Percentiles rank a stretch among this genome's conserved stretches.
Evolutionary conservation across 305 asterid species (phyloP).

Genomic region (Euphrasia arctica): DNA sequence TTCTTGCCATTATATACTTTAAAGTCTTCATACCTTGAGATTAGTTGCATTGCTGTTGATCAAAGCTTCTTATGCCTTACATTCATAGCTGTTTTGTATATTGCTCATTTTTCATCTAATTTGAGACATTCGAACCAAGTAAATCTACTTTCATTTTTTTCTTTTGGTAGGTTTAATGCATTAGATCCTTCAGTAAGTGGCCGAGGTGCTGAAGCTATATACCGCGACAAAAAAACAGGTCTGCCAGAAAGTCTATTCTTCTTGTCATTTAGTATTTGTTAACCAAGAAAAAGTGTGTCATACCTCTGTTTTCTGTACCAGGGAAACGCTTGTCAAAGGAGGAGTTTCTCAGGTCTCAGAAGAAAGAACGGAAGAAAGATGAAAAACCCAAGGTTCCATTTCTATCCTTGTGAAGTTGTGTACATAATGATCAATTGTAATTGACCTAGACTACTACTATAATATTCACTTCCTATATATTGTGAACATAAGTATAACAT

Average conservation of each 20-base stretch:
- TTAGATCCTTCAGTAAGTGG: slow-evolving; percentile 85
- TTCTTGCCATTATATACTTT: slow-evolving; percentile 7
- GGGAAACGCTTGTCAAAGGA: slow-evolving; percentile 80
- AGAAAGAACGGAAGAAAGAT: slow-evolving; percentile 52
- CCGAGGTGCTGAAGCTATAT: slow-evolving; percentile 63
- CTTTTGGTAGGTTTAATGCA: slow-evolving; percentile 49
- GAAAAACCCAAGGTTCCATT: slow-evolving; percentile 28
- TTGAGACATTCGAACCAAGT: background rate
- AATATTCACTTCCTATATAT: background rate
- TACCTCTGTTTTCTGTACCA: slow-evolving; percentile 33
- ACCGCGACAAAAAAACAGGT: slow-evolving; percentile 87
- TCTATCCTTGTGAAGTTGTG: background rate
- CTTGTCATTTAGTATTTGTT: slow-evolving; percentile 12
- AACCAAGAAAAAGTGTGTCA: slow-evolving; percentile 7
- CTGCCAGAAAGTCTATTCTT: slow-evolving; percentile 5
- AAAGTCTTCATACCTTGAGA: slow-evolving; percentile 5
- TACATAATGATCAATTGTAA: background rate
- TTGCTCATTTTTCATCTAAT: slow-evolving; percentile 6
- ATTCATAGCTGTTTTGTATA: background rate
- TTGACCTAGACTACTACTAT: background rate
- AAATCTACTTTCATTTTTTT: background rate
- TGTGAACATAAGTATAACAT: background rate
- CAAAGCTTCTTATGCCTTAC: slow-evolving; percentile 11
- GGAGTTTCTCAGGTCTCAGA: slow-evolving; percentile 51
- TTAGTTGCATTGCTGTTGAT: slow-evolving; percentile 10